Conservation (phyloP, 2,329 filamentous ascomycete genomes). For the Ophiostoma montium region DNA sequence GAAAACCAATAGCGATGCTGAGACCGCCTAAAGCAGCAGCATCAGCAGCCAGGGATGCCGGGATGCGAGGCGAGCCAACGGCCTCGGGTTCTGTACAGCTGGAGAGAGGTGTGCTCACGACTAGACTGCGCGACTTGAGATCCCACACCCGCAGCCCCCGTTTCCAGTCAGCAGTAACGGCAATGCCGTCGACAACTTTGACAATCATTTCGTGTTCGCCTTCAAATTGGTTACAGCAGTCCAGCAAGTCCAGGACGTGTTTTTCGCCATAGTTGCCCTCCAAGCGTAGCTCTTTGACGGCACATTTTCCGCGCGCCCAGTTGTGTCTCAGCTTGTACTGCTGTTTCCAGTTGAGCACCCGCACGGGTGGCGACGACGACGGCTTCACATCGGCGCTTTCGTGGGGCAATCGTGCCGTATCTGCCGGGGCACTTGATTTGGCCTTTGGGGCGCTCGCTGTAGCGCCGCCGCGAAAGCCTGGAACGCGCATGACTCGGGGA, state of each 20-base stretch:
- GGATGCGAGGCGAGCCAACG: conserved; percentile 18
- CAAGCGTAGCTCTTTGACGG: conserved; percentile 57
- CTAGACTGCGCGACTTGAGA: conserved; percentile 44
- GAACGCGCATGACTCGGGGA: conserved; percentile 62
- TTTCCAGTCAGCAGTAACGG: conserved; percentile 58
- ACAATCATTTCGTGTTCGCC: conserved; percentile 44
- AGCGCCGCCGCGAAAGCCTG: conserved; percentile 37
- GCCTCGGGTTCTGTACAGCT: background rate
- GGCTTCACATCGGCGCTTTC: too few species aligned
- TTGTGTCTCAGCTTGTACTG: conserved; percentile 84
- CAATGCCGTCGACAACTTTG: conserved; percentile 60
- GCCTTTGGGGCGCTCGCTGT: background rate
- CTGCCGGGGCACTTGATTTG: conserved; percentile 27
- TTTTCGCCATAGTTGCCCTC: background rate
- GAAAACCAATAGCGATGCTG: conserved; percentile 54
- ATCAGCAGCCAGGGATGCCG: conserved; percentile 55
- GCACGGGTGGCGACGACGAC: too few species aligned
- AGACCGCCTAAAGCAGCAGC: conserved; percentile 32
- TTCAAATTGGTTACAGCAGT: conserved; percentile 21
- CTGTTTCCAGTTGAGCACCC: conserved; percentile 56
- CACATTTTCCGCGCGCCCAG: conserved; percentile 73
- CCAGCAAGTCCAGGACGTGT: conserved; percentile 18
- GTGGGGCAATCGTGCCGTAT: too few species aligned
- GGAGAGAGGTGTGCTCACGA: conserved; percentile 34
- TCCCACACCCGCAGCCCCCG: conserved; percentile 70